A percentile compares a stretch with the other conserved stretches of the same genome.
Conservation (phyloP, 441 rosid genomes). For the Bocquillonia castaneifolia region DNA sequence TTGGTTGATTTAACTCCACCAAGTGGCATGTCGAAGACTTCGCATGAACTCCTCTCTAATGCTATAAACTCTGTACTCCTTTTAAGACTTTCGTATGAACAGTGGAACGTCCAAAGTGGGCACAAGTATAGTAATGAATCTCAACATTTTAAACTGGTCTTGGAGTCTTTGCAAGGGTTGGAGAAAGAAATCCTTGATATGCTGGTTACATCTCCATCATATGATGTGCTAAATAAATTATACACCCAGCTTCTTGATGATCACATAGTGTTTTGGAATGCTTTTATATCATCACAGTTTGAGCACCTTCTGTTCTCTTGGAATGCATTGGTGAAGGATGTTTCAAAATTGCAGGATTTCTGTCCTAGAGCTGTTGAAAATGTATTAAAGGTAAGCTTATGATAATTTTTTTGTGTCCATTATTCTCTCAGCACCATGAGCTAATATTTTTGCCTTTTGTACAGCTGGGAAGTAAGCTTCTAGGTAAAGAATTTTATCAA, state of each 20-base stretch:
- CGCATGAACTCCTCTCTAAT: slow-evolving; percentile 37
- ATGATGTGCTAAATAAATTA: slow-evolving; percentile 42
- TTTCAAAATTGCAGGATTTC: slow-evolving; percentile 43
- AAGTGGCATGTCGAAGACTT: slow-evolving; percentile 29
- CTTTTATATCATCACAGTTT: slow-evolving; percentile 41
- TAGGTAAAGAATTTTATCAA: slow-evolving; percentile 41
- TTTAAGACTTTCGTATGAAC: slow-evolving; percentile 64
- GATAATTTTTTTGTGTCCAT: background rate
- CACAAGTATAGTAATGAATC: slow-evolving; percentile 35
- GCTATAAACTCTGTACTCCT: slow-evolving; percentile 56
- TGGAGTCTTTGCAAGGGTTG: slow-evolving; percentile 53
- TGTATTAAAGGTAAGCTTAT: slow-evolving; percentile 55
- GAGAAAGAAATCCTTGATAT: slow-evolving; percentile 55
- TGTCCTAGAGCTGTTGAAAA: slow-evolving; percentile 53
- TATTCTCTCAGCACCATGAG: background rate
- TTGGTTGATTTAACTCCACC: slow-evolving; percentile 46
- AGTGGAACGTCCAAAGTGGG: slow-evolving; percentile 64
- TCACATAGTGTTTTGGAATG: slow-evolving; percentile 71
- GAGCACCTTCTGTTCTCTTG: slow-evolving; percentile 53
- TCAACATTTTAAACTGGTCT: slow-evolving; percentile 39
- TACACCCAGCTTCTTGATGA: slow-evolving; percentile 58
- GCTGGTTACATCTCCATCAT: slow-evolving; percentile 53
- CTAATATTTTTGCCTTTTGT: slow-evolving; percentile 12
- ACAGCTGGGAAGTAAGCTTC: slow-evolving; percentile 53
- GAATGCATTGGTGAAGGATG: slow-evolving; percentile 63